Evolutionary conservation across 176 grass and related monocot genomes (phyloP), one percentile per base, ranked within the genome.

Genomic region (Rhynchospora tenuis): DNA sequence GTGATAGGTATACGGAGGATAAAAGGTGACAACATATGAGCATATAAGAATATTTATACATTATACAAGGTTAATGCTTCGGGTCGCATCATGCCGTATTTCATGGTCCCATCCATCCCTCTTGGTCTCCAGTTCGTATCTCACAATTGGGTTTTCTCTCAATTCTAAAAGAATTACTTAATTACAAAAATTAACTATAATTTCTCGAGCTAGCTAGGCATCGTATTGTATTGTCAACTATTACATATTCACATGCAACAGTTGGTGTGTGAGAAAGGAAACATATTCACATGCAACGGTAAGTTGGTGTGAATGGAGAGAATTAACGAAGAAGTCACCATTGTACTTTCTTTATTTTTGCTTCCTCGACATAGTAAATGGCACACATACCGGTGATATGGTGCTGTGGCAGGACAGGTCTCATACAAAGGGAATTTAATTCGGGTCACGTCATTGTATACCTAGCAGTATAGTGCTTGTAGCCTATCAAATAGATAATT

Each of bases 341-440:
- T 54, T 75, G 46, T 28, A 75, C 22, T 47, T 26, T 9, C 2
- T 38, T 38, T 38, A 38, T 38, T 4, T 54, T 75, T 28, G 51
- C 6, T 75, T 75, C 47, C 46, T 75, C 20, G 47, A 78, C 58
- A 80, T 67, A 67, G 71, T 80, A 78, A 86, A 70, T 67, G 45
- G 58, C 43, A 86, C 84, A 16, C 71, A 79, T 68, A 45, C 13
- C 84, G 67, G 68, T 46, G 55, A 44, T 44, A 23, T 20, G 20
- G 43, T 71, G 62, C 62, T 15, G 19, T 38, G 17, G n/a, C 56
- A 17, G 1, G 24, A 57, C 24, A 10, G 4, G 7, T 58, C 57
- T 59, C 33, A 66, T 82, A 45, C 60, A 61, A 65, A 82, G 33
- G 69, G 60, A 57, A 86, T 67, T 82, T 16, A 82, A 82, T 82